Evolutionary conservation across 352 stramenopile species (phyloP), one percentile per base, ranked within the genome.

Genomic region (Halophytophthora polymorphica): DNA sequence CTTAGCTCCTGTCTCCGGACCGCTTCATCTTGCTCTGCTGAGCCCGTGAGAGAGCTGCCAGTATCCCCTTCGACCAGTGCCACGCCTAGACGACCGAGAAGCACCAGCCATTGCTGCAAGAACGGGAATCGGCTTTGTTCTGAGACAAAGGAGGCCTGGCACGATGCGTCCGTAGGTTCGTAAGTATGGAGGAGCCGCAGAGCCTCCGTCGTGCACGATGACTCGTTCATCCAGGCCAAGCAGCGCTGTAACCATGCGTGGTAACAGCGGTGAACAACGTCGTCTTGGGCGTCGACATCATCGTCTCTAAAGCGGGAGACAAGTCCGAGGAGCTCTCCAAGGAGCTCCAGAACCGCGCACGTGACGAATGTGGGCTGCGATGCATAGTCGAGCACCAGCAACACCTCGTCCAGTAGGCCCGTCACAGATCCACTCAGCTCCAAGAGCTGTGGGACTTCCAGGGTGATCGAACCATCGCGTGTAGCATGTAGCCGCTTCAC

Each of bases 61-160:
- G 21, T 23, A 25, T 31, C 25, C 8, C 36, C n/a, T 22, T 67
- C 54, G 8, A 66, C n/a, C 13, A 68, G 36, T 17, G 50, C 35
- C 6, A 64, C 47, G 3, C 45, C 63, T 14, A 82, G 18, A 43
- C 54, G 60, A 28, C 56, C 70, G 22, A 67, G 5, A 25, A 53
- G 54, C n/a, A 69, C 47, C 17, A 88, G 46, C 77, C 77, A 90
- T 36, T 77, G 64, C 47, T 90, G 79, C 2, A 88, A 41, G 14
- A 88, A 75, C 19, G 79, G 68, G 19, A 82, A 87, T 21, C 29
- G 23, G 43, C 64, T 73, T 19, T 49, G 48, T 0, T 45, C 31
- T 0, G 55, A 53, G n/a, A 87, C 52, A 21, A 90, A 85, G 21
- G 64, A 58, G 2, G 56, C 50, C 15, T 70, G 46, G 38, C 59